These are phyloP conservation scores for Colletotrichum zoysiae DNA, from an alignment of 2,329 filamentous ascomycete genomes.

Conservation along the genomic window DNA sequence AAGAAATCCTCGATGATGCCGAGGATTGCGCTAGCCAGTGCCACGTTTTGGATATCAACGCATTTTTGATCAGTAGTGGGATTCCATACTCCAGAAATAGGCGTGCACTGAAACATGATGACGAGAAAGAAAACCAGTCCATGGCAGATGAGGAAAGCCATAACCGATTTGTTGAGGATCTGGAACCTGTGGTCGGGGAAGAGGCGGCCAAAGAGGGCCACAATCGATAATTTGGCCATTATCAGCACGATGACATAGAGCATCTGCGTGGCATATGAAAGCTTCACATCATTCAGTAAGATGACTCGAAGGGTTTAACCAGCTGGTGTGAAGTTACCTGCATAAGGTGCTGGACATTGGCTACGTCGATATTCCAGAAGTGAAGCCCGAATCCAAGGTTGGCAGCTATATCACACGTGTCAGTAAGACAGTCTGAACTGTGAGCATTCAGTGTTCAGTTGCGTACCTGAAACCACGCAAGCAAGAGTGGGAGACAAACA, in stretches of 20 bases:
- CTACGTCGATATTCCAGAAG: slow-evolving; percentile 44
- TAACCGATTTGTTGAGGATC: slow-evolving; percentile 33
- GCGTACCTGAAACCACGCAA: slow-evolving; percentile 27
- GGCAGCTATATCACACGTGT: not conserved
- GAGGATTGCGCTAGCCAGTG: slow-evolving; percentile 32
- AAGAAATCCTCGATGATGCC: slow-evolving; percentile 42
- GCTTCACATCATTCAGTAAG: not conserved
- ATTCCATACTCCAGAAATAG: slow-evolving; percentile 41
- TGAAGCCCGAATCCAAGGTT: slow-evolving; percentile 43
- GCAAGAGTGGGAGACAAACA: slow-evolving; percentile 12
- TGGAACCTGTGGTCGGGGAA: slow-evolving; percentile 42
- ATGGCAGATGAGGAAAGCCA: slow-evolving; percentile 39
- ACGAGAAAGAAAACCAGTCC: slow-evolving; percentile 44
- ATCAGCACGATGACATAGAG: slow-evolving; percentile 45
- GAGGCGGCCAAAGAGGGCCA: slow-evolving; percentile 45
- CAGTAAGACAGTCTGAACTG: not conserved
- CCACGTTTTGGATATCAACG: slow-evolving; percentile 35
- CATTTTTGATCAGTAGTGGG: slow-evolving; percentile 33
- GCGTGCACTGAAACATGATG: slow-evolving; percentile 43
- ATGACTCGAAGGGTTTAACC: fast-evolving
- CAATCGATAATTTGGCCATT: slow-evolving; percentile 45
- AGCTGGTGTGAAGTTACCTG: not conserved
- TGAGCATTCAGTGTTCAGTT: fast-evolving
- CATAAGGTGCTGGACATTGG: slow-evolving; percentile 22
- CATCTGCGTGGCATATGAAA: slow-evolving; percentile 43